Evolutionary conservation across 192 early-diverging fungal genomes (phyloP).

Genomic region (Gorgonomyces haynaldii): DNA sequence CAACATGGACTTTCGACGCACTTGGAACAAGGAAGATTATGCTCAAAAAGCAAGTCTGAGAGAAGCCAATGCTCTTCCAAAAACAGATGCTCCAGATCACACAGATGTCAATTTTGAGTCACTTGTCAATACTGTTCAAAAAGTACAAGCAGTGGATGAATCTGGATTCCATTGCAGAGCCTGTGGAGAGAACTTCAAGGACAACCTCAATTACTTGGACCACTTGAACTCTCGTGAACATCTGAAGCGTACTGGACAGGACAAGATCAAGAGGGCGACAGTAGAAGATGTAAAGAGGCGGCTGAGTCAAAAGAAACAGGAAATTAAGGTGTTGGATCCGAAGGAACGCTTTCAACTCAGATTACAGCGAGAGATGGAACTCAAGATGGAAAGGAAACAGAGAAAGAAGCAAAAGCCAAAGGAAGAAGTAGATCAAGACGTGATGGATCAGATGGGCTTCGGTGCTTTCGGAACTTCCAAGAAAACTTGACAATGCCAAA

Average conservation of each 20-base stretch:
- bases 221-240: conserved; percentile 88
- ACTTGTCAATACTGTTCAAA: conserved; percentile 66
- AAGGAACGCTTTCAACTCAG: conserved; percentile 5
- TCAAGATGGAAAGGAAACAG: conserved; percentile 49
- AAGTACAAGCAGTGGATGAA: conserved; percentile 46
- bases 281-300: conserved; percentile 63
- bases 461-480: conserved; percentile 9
- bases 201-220: conserved; percentile 81
- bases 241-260: conserved; percentile 66
- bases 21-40: conserved; percentile 66
- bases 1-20: conserved; percentile 36
- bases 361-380: conserved; percentile 54
- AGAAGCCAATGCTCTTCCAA: conserved; percentile 33
- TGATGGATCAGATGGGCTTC: conserved; percentile 72
- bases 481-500: no score
- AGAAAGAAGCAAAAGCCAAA: conserved; percentile 26
- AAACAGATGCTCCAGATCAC: conserved; percentile 14
- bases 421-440: conserved; percentile 37
- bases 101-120: conserved; percentile 57
- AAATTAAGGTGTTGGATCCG: conserved; percentile 36
- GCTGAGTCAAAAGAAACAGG: conserved; percentile 57
- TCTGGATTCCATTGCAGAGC: conserved; percentile 88
- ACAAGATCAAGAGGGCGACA: conserved; percentile 67
- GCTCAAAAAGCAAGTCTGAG: conserved; percentile 54
- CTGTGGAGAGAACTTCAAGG: conserved; percentile 80